Evolutionary conservation across 495 filamentous ascomycete species (phyloP).

Genomic region (Penicillium longicatenatum): DNA sequence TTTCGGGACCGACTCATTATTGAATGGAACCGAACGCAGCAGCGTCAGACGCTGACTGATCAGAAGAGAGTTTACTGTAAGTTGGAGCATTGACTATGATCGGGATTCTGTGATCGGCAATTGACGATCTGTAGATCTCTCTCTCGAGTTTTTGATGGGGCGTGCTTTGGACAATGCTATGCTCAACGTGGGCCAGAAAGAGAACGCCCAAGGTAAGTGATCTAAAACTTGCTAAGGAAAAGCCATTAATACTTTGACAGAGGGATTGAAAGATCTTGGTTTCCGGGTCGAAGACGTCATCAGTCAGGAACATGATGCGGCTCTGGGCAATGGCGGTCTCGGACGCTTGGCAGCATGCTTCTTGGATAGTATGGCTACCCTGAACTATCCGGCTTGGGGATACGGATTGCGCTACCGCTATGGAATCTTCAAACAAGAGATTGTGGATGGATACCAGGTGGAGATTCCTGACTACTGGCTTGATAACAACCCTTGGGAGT

Average conservation of each 20-base stretch:
- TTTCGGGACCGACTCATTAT: conserved; percentile 91
- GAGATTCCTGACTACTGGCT: conserved; percentile 99
- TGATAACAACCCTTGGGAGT: conserved; percentile 99
- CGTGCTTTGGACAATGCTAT: conserved; percentile 96
- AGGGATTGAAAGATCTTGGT: conserved; percentile 83
- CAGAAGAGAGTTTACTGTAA: conserved; percentile 90
- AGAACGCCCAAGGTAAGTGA: conserved; percentile 68
- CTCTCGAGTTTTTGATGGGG: conserved; percentile 96
- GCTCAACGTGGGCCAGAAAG: conserved; percentile 90
- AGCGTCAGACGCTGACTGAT: conserved; percentile 87
- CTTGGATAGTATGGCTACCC: conserved; percentile 88
- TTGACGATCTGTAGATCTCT: conserved; percentile 60
- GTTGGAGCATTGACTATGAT: conserved; percentile 6
- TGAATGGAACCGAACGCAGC: conserved; percentile 97
- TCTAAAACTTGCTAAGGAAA: not conserved
- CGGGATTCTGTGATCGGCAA: conserved; percentile 12
- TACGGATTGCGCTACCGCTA: conserved; percentile 95
- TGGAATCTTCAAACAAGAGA: conserved; percentile 99
- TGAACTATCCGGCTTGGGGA: conserved; percentile 96
- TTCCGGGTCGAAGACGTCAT: conserved; percentile 98
- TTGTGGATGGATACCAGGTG: conserved; percentile 94
- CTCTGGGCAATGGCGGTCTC: conserved; percentile 92
- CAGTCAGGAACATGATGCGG: conserved; percentile 92
- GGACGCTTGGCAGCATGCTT: conserved; percentile 96
- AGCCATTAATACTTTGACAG: conserved; percentile 37